A percentile compares a stretch with the other conserved stretches of the same genome.
Conservation (phyloP, 345 rosid species). For the Acer campestre region DNA sequence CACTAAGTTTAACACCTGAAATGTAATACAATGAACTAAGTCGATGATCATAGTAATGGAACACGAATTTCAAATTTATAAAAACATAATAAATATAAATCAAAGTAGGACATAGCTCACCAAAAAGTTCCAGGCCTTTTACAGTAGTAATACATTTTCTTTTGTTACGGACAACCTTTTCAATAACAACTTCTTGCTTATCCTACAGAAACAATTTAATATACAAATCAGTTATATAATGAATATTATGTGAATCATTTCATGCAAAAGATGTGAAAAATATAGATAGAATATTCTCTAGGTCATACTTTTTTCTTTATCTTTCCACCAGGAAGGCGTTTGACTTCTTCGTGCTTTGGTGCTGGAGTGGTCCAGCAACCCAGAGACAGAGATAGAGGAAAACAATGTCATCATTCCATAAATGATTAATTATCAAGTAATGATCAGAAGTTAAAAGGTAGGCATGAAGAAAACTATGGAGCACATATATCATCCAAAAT, state of each 20-base stretch:
- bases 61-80: neutral
- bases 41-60: neutral
- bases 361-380: constrained; percentile 18
- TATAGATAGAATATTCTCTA: neutral
- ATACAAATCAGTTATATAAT: neutral
- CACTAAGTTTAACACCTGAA: constrained; percentile 52
- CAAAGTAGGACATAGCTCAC: constrained; percentile 24
- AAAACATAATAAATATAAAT: neutral
- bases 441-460: neutral
- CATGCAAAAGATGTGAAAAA: neutral
- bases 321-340: constrained; percentile 55
- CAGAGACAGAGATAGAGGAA: neutral
- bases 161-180: constrained; percentile 53
- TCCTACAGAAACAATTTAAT: constrained; percentile 31
- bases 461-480: too few species aligned
- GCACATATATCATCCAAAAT: constrained; percentile 3
- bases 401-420: neutral
- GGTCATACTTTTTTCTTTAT: constrained; percentile 48
- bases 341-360: constrained; percentile 47
- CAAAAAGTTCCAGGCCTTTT: constrained; percentile 57
- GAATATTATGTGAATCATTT: neutral
- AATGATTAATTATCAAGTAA: neutral
- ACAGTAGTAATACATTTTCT: constrained; percentile 52
- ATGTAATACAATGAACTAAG: constrained; percentile 11
- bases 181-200: constrained; percentile 52